Evolutionary conservation across 345 rosid genomes (phyloP), one percentile per base, ranked within the genome.

Genomic region (Camelina hispida): DNA sequence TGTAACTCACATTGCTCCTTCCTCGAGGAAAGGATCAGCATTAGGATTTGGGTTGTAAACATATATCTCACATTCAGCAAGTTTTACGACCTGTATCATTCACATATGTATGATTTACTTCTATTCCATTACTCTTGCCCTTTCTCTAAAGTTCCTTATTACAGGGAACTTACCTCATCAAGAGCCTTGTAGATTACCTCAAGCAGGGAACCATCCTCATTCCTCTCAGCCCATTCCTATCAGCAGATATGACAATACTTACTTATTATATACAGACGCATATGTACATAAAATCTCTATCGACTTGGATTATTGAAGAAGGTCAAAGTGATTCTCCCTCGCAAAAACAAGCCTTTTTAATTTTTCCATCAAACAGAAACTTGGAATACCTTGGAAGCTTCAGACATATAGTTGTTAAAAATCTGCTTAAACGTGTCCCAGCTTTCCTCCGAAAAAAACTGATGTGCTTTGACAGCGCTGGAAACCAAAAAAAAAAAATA

Each of bases 391-490:
- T 86, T 95, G 42, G 97, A 90, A 62, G 96, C 93, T 81, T 90
- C 97, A 82, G 84, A 81, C 97, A 95, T 90, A 71, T 89, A 87
- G 65, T 81, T 79, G 56, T 85, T 89, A 77, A 91, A 95, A 58
- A 87, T 90, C 89, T 87, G 93, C 82, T 84, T 84, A 87, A 92
- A 90, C 5, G 82, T 77, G 75, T 85, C 96, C 97, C 95, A 87
- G 68, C 80, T 82, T 88, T 87, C 97, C 83, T 92, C 97, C 9
- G 88, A 82, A 75, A 95, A 90, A 84, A 88, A 94, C 87, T 89
- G 93, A 82, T 90, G 97, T 74, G 97, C 93, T 77, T 88, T 90
- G 77, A 92, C 90, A 44, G 88, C 92, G 85, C 97, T 95, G 90
- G 67, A 85, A 80, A 81, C 75, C 75, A 69, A 66, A 83, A 78